These are phyloP conservation scores for Calendula officinalis DNA, from an alignment of 129 eudicot species.

Conservation along the genomic window DNA sequence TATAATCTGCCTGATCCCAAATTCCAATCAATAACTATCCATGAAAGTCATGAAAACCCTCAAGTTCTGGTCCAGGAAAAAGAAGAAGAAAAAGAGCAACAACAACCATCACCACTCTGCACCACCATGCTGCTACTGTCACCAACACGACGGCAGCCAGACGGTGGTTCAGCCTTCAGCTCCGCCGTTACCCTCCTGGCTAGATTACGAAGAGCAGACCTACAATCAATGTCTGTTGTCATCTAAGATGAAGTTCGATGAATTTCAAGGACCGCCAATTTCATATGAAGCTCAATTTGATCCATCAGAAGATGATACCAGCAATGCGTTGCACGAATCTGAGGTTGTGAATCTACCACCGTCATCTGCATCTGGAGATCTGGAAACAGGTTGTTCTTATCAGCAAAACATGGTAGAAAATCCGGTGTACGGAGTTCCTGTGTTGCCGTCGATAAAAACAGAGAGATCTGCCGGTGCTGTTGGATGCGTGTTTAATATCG, in stretches of 20 bases:
- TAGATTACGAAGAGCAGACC: constrained; percentile 43
- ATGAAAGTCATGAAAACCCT: constrained; percentile 67
- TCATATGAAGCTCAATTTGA: constrained; percentile 23
- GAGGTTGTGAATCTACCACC: not conserved
- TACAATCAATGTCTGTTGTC: constrained; percentile 24
- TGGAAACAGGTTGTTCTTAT: constrained; percentile 30
- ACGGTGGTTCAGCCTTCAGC: constrained; percentile 56
- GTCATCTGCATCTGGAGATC: constrained; percentile 11
- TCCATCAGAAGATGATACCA: constrained; percentile 11
- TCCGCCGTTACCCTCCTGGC: constrained; percentile 64
- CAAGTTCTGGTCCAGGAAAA: constrained; percentile 70
- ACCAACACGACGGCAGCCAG: constrained; percentile 29
- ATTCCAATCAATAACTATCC: constrained; percentile 9
- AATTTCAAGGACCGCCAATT: not conserved
- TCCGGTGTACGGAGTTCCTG: constrained; percentile 33
- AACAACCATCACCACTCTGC: constrained; percentile 19
- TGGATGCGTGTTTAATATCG: constrained; percentile 50
- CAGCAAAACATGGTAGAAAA: constrained; percentile 45
- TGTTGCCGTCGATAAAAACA: constrained; percentile 23
- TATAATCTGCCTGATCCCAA: constrained; percentile 12
- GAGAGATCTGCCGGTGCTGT: constrained; percentile 41
- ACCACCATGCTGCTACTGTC: constrained; percentile 30
- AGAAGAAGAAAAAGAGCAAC: constrained; percentile 36
- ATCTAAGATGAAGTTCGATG: not conserved
- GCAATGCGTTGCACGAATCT: not conserved